Evolutionary conservation across 306 rosid species (phyloP).

Genomic region (Malus asiatica): DNA sequence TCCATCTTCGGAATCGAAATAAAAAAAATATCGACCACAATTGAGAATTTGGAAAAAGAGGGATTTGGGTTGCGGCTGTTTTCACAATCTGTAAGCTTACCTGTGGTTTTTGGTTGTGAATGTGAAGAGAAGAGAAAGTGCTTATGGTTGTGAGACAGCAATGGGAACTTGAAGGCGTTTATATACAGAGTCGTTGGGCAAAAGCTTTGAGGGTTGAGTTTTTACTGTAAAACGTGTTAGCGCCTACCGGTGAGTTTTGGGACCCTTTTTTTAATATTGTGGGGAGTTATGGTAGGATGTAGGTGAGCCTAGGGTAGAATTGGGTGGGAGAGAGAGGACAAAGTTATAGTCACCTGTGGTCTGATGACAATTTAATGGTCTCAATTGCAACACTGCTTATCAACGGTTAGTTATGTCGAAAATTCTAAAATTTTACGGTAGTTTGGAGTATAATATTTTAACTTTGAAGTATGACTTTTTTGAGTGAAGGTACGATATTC

Average conservation of each 20-base stretch:
- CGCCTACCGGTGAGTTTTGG: not conserved
- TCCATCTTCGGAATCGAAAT: slow-evolving; percentile 27
- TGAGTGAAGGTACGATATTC: no score
- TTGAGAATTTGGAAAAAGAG: not conserved
- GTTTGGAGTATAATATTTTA: no score
- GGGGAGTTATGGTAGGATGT: not conserved
- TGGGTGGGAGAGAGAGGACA: not conserved
- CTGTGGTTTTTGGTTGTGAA: not conserved
- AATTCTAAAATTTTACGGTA: no score
- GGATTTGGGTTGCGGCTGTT: not conserved
- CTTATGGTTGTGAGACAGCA: not conserved
- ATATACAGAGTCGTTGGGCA: not conserved
- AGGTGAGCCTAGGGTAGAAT: not conserved
- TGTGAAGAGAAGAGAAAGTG: not conserved
- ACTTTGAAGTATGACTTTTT: no score
- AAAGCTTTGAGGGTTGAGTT: not conserved
- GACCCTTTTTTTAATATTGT: not conserved
- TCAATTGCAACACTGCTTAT: not conserved
- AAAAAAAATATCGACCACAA: not conserved
- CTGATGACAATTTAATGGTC: not conserved
- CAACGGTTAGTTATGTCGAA: not conserved
- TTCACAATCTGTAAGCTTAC: not conserved
- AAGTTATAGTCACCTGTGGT: not conserved
- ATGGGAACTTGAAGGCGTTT: not conserved
- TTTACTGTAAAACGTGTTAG: not conserved